phyloP scores from a whole-genome alignment of 139 green algal species.

The Closterium sp. region DNA sequence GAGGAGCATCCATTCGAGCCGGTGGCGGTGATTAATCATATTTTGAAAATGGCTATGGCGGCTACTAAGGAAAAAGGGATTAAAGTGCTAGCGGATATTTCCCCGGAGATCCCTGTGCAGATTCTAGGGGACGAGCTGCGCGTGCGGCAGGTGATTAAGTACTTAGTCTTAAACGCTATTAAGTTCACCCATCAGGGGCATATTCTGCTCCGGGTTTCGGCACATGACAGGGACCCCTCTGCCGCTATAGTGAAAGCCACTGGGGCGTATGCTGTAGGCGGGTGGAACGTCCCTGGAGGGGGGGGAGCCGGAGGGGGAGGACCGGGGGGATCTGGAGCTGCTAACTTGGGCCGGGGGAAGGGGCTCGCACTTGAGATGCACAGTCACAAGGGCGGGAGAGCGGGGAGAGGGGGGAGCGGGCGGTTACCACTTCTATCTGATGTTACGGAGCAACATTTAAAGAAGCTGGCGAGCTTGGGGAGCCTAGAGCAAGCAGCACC shows the following conservation, averaged over 20 bases:
- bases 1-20: conserved; percentile 4
- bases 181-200: conserved; percentile 1
- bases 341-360: neutral
- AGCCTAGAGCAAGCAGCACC: neutral
- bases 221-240: neutral
- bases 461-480: neutral
- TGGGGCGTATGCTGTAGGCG: neutral
- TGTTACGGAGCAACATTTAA: neutral
- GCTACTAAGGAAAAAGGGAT: conserved; percentile 7
- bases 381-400: neutral
- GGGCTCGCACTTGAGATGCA: neutral
- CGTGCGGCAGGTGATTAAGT: conserved; percentile 15
- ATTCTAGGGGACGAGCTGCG: conserved; percentile 1
- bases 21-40: conserved; percentile 2
- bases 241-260: neutral
- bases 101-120: neutral
- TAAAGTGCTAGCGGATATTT: neutral
- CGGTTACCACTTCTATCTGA: neutral
- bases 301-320: neutral
- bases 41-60: conserved; percentile 8
- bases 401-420: neutral
- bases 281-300: neutral
- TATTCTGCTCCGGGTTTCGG: neutral
- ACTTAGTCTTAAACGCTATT: conserved; percentile 3
- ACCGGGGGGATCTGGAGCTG: neutral